A percentile compares a stretch with the other conserved stretches of the same genome.
These are phyloP conservation scores for Strobilomyces confusus DNA, from an alignment of 768 basidiomycete species.

Conservation along the genomic window DNA sequence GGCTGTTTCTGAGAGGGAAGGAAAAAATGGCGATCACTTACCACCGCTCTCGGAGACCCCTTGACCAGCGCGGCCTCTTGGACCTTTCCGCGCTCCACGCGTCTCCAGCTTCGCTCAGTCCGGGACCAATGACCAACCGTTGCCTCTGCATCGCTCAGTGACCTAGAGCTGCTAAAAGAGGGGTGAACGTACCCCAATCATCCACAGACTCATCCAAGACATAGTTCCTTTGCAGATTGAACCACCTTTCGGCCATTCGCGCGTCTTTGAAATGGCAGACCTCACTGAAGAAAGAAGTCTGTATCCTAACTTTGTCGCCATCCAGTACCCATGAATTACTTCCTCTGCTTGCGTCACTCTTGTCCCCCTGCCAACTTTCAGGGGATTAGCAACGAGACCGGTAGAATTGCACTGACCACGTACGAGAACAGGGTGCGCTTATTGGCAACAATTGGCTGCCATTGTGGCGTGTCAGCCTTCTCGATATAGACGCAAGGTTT, in stretches of 20 bases:
- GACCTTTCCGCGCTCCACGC: no score
- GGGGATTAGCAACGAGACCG: not conserved
- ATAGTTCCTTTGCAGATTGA: not conserved
- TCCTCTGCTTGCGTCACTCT: not conserved
- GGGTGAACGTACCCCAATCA: no score
- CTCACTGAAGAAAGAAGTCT: not conserved
- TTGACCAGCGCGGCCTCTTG: no score
- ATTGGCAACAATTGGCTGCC: not conserved
- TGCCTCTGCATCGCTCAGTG: no score
- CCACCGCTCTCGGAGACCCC: no score
- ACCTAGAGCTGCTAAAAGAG: no score
- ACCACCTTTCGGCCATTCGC: slow-evolving; percentile 3
- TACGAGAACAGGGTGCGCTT: slow-evolving; percentile 1
- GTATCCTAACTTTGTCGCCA: not conserved
- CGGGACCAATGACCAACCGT: no score
- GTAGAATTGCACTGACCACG: not conserved
- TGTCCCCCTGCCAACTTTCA: not conserved
- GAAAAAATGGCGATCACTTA: no score
- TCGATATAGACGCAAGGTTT: not conserved
- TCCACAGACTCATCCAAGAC: not conserved
- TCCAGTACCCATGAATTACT: not conserved
- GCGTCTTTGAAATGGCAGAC: not conserved
- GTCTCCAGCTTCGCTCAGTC: no score
- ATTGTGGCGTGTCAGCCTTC: not conserved
- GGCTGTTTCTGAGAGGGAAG: no score